Evolutionary conservation across 2,329 filamentous ascomycete genomes (phyloP), one percentile per base, ranked within the genome.

Genomic region (Colletotrichum abscissum): DNA sequence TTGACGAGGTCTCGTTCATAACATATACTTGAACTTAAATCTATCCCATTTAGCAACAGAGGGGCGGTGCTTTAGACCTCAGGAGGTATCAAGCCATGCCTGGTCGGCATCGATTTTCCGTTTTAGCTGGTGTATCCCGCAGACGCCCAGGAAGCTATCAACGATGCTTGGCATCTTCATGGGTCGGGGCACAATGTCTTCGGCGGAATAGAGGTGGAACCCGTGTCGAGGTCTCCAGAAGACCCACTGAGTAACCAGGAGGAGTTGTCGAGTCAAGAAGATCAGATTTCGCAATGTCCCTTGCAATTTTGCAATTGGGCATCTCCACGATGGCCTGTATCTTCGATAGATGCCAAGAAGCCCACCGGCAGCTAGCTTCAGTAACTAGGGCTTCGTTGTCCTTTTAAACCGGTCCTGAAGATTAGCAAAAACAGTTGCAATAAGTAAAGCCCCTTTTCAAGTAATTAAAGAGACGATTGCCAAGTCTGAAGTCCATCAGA

Each of bases 151-250:
- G 22, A 38, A 26, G 30, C 16, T 46, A 35, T 19, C 26, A 38
- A 63, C 52, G 35, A 72, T 52, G 64, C 52, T 52, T 72, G 64
- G 58, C 30, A 42, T 16, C n/a, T 52, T 58, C 69, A 72, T 54
- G 64, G 69, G 30, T 57, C 56, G 57, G 69, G 64, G 57, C 52
- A 30, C 64, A 56, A 58, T 22, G 26, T 42, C 57, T 68, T 28
- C 57, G 55, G 28, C 38, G 49, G 16, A 16, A 30, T 42, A 16
- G 57, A 52, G 38, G 64, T 68, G 64, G 69, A 56, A 63, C 57
- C 24, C 33, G 33, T 14, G 57, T 68, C 22, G 49, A 60, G 59
- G 49, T 35, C 49, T 26, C 28, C 24, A 22, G 33, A 24, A 63
- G 28, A 16, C n/a, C 57, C 63, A 67, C 63, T 22, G 11, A 24